Conservation (phyloP, 208 protist species). For the Histomonas meleagridis region DNA sequence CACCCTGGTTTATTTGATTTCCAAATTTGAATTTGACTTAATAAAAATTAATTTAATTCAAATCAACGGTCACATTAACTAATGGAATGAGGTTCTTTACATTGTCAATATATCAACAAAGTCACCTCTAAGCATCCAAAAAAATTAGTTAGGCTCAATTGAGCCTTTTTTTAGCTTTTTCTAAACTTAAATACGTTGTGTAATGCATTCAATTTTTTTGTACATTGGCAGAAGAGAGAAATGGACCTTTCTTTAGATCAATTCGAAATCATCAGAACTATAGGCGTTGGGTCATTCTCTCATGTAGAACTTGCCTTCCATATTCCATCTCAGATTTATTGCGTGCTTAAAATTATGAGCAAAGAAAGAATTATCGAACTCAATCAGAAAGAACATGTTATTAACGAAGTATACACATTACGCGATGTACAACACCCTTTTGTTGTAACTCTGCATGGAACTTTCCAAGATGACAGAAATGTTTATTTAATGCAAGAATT, state of each 20-base stretch:
- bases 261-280: neutral
- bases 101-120: too few relatives aligned
- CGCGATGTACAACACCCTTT: neutral
- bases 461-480: neutral
- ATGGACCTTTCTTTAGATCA: slow-evolving; percentile 28
- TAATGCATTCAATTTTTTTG: too few relatives aligned
- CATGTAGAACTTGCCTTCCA: slow-evolving; percentile 8
- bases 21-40: too few relatives aligned
- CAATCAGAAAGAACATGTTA: neutral
- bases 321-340: neutral
- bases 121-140: too few relatives aligned
- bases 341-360: neutral
- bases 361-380: neutral
- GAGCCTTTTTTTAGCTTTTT: too few relatives aligned
- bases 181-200: too few relatives aligned
- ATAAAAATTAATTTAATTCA: too few relatives aligned
- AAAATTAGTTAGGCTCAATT: too few relatives aligned
- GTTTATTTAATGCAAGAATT: slow-evolving; percentile 22
- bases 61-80: too few relatives aligned
- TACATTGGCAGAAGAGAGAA: too few relatives aligned
- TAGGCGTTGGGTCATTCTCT: neutral
- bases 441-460: neutral
- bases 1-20: too few relatives aligned
- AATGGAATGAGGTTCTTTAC: too few relatives aligned
- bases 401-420: neutral